phyloP scores from a whole-genome alignment of 2,329 filamentous ascomycete species.

The Aspergillus neoniger region DNA sequence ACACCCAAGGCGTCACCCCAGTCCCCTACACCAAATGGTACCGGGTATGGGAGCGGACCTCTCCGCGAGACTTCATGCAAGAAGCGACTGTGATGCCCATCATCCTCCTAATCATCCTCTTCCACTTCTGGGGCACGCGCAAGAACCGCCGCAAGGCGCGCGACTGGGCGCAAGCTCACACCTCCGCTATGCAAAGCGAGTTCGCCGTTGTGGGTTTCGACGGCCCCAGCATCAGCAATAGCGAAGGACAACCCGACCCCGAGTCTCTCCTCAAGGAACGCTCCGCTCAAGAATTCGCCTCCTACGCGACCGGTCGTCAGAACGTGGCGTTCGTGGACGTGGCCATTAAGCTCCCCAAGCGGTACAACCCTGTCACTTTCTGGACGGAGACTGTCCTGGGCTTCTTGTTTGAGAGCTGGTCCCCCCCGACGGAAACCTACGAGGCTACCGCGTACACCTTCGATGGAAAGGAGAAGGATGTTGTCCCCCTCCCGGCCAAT shows the following conservation, averaged over 20 bases:
- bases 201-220: conserved; percentile 85
- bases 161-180: conserved; percentile 76
- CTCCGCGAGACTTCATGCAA: conserved; percentile 78
- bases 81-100: conserved; percentile 80
- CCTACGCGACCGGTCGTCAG: conserved; percentile 87
- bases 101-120: conserved; percentile 70
- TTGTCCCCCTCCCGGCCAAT: conserved; percentile 66
- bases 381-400: conserved; percentile 68
- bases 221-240: conserved; percentile 62
- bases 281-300: conserved; percentile 79
- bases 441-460: conserved; percentile 84
- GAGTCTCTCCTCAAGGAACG: conserved; percentile 77
- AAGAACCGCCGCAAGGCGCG: conserved; percentile 78
- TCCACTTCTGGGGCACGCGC: conserved; percentile 80
- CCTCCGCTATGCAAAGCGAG: conserved; percentile 71
- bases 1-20: conserved; percentile 56
- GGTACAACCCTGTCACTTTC: conserved; percentile 76
- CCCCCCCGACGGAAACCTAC: conserved; percentile 68
- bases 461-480: conserved; percentile 82
- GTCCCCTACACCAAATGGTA: conserved; percentile 93
- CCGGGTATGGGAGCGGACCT: conserved; percentile 88
- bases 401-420: conserved; percentile 78
- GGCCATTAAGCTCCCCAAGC: conserved; percentile 77
- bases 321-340: conserved; percentile 91
- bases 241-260: conserved; percentile 48